Conservation (phyloP, 2,329 filamentous ascomycete genomes). For the Aspergillus unguis region DNA sequence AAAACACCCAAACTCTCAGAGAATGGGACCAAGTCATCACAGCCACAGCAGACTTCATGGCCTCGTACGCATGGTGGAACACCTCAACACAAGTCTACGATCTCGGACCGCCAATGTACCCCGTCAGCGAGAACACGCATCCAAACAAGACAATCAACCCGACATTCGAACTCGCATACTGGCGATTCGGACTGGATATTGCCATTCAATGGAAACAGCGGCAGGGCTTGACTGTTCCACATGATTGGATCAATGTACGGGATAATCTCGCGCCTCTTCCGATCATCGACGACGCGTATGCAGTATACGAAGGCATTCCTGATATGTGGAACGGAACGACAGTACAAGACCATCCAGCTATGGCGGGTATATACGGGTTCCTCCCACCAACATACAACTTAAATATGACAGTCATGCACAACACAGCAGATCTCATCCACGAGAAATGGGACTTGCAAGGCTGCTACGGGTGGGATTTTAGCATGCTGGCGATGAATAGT, state of each 20-base stretch:
- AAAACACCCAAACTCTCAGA: conserved; percentile 34
- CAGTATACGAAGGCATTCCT: conserved; percentile 54
- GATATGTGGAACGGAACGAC: conserved; percentile 40
- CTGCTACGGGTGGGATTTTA: conserved; percentile 49
- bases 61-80: conserved; percentile 56
- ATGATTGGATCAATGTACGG: conserved; percentile 48
- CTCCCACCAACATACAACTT: conserved; percentile 42
- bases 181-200: conserved; percentile 58
- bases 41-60: conserved; percentile 58
- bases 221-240: conserved; percentile 44
- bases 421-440: conserved; percentile 41
- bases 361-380: conserved; percentile 47
- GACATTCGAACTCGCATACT: conserved; percentile 60
- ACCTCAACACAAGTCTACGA: conserved; percentile 51
- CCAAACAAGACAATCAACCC: conserved; percentile 58
- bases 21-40: conserved; percentile 55
- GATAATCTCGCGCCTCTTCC: conserved; percentile 55
- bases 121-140: conserved; percentile 56
- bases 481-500: conserved; percentile 48
- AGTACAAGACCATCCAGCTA: conserved; percentile 44
- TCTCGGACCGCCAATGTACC: conserved; percentile 52
- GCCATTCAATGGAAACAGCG: conserved; percentile 54
- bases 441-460: conserved; percentile 43
- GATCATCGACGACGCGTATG: conserved; percentile 49
- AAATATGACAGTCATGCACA: conserved; percentile 33